Percentiles rank a stretch among this genome's conserved stretches.
phyloP scores from a whole-genome alignment of 352 stramenopile species.

The Thraustochytrium striatum region DNA sequence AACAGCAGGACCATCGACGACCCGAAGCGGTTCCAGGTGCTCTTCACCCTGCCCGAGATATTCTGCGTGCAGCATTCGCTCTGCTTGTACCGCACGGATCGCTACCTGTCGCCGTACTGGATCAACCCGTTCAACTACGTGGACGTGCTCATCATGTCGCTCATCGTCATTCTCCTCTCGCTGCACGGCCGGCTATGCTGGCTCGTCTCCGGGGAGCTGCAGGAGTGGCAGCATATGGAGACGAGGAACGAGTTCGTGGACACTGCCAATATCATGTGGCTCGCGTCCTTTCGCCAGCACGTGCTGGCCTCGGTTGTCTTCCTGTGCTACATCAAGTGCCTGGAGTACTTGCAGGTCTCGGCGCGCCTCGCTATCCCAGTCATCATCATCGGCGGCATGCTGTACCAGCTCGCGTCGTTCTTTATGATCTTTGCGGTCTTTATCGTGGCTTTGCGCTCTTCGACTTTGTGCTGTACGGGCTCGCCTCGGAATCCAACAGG shows the following conservation, averaged over 20 bases:
- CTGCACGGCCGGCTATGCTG: not conserved
- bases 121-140: constrained; percentile 42
- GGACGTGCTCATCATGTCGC: constrained; percentile 25
- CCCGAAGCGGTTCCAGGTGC: not conserved
- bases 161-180: not conserved
- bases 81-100: constrained; percentile 5
- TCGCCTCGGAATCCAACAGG: not conserved
- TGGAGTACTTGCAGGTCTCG: constrained; percentile 44
- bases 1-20: not conserved
- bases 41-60: not conserved
- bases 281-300: constrained; percentile 2
- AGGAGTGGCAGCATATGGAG: not conserved
- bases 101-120: not conserved
- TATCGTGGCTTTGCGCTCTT: constrained; percentile 45
- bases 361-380: constrained; percentile 32
- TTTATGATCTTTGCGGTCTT: constrained; percentile 46
- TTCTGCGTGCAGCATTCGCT: not conserved
- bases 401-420: constrained; percentile 19
- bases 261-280: not conserved
- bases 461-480: constrained; percentile 39
- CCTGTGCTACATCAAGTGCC: constrained; percentile 38
- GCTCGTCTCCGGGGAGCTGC: not conserved
- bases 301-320: constrained; percentile 21
- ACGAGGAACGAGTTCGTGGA: constrained; percentile 16
- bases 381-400: constrained; percentile 44